These are phyloP conservation scores for Rhodotorula graminis DNA, from an alignment of 768 basidiomycete genomes.

Conservation along the genomic window DNA sequence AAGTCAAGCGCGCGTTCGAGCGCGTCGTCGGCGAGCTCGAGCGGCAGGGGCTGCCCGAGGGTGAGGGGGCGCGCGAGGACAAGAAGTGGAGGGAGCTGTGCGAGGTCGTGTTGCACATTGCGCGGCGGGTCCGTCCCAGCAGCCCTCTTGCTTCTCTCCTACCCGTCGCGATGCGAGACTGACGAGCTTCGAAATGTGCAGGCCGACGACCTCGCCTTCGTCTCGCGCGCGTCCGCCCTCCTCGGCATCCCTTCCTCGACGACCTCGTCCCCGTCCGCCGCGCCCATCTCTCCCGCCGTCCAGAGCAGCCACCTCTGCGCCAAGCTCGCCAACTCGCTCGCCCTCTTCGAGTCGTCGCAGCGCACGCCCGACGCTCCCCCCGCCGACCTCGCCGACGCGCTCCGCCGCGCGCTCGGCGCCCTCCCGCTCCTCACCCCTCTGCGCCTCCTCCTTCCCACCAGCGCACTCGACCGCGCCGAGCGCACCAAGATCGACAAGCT, in stretches of 20 bases:
- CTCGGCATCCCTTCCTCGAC: constrained; percentile 7
- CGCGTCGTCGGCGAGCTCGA: constrained; percentile 44
- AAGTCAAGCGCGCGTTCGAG: constrained; percentile 52
- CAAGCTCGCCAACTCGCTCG: constrained; percentile 7
- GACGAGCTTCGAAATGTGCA: no score
- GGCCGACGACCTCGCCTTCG: constrained; percentile 23
- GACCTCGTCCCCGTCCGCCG: background rate
- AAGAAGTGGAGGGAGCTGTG: constrained; percentile 60
- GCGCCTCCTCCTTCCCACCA: background rate
- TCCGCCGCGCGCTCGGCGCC: background rate
- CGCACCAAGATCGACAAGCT: constrained; percentile 20
- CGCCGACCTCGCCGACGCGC: background rate
- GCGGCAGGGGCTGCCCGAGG: background rate
- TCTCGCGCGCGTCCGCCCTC: constrained; percentile 32
- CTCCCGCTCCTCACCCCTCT: constrained; percentile 11
- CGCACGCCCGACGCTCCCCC: background rate
- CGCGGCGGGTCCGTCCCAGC: constrained; percentile 56
- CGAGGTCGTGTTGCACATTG: constrained; percentile 67
- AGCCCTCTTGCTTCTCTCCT: constrained; percentile 47
- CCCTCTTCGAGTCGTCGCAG: constrained; percentile 3
- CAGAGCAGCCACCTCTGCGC: constrained; percentile 4
- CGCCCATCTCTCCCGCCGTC: background rate
- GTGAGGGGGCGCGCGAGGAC: constrained; percentile 44
- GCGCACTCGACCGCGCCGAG: no score
- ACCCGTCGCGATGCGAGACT: no score